Base-by-base conservation (phyloP, 2,329 filamentous ascomycete genomes). In the Malbranchea cinnamomea region DNA sequence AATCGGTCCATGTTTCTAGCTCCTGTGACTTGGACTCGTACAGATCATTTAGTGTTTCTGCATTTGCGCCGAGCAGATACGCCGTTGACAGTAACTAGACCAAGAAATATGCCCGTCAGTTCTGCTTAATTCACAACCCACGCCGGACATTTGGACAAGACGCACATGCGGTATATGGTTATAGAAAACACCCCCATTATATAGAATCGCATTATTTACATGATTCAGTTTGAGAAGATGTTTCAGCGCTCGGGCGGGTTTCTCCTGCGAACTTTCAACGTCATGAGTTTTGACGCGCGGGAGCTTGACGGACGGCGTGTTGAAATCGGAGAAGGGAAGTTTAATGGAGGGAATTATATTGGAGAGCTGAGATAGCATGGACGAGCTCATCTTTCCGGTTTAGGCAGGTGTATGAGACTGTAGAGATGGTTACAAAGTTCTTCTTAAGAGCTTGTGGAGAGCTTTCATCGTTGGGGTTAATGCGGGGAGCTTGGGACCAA, bases 141-240 rank as follows among this genome's bases (percentile, higher is more conserved):
- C 6, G 20, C 17, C 10, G 18, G 16, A 8, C 8, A 29, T 30
- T 3, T 11, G 17, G 9, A 18, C 11, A 17, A 12, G 14, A 46
- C 63, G 37, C 55, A 73, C 67, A 56, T 93, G 84, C 22, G 82
- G 68, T 43, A 77, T 64, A 56, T 92, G 80, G 48, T 95, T 95
- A 58, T 89, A 73, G 45, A 75, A 89, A 37, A 68, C 62, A 4
- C 78, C 60, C 31, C 78, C 52, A 50, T 85, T 73, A 52, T 80
- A 89, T 32, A 93, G 58, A 41, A 95, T 75, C 18, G 83, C 73
- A 55, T 92, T 71, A 50, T 89, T 93, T 41, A 77, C 76, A 58
- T 98, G 89, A 52, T 95, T 95, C 30, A 85, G 77, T 53, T 80
- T 82, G 37, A 98, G 54, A 9, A 98, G 63, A 56, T 95, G 84